Evolutionary conservation across 495 filamentous ascomycete species (phyloP), one percentile per base, ranked within the genome.

Genomic region (Corynascus novoguineensis): DNA sequence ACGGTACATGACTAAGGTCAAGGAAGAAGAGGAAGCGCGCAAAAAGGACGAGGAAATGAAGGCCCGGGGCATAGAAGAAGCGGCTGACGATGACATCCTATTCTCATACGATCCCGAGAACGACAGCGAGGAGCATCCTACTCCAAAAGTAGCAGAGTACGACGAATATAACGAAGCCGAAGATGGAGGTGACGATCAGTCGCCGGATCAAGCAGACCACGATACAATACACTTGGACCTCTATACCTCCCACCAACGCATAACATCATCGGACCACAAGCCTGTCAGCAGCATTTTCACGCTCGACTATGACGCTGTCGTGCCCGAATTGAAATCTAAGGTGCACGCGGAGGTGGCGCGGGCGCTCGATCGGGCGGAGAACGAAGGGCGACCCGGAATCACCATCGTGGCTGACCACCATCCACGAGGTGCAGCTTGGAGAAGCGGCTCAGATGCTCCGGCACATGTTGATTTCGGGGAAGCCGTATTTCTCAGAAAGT

Each of bases 241-340:
- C 53, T 99, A 99, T 68, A 82, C 84, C 3, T 90, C 92, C 3
- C 89, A 96, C 64, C 92, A 96, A 68, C 81, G 87, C 24, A 83
- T 97, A 14, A 77, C 87, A 12, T 95, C 95, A 2, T 97, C 92
- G 5, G 95, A 99, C 68, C 95, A 99, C 68, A 99, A 99, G 68
- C 95, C 95, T 0, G 66, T 97, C 10, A 81, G 82, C 57, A 88
- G 89, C 9, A 72, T 88, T 2, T 97, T 97, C 61, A 85, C 80
- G 0, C 67, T 99, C 3, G 82, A 81, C 17, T 96, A 90, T 65
- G 88, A 96, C 57, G 86, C 87, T 4, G 90, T 95, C 6, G 84
- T 92, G 9, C 83, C 90, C 0, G 83, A 90, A 17, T 72, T 95
- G 24, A 96, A 92, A 68, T 79, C 87, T 8, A 86, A 83, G 59